A percentile compares a stretch with the other conserved stretches of the same genome.
phyloP scores from a whole-genome alignment of 1,284 basidiomycete species.

The Coriolopsis trogii region DNA sequence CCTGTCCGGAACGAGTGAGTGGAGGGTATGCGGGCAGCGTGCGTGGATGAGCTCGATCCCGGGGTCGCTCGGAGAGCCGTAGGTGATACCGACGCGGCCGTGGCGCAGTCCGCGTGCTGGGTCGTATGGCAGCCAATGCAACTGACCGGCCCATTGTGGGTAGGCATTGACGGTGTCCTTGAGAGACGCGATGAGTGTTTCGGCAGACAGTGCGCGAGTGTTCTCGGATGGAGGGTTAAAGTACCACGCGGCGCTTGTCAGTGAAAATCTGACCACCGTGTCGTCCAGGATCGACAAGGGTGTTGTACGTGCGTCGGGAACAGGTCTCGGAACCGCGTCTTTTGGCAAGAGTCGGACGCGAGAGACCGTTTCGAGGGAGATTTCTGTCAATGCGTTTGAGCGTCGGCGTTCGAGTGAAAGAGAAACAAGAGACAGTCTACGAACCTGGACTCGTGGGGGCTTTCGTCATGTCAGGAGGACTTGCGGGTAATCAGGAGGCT shows the following conservation, averaged over 20 bases:
- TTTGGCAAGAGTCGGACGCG: too few species aligned
- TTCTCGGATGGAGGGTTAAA: slow-evolving; percentile 21
- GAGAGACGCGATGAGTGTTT: slow-evolving; percentile 31
- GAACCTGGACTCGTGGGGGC: too few species aligned
- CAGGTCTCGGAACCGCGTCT: too few species aligned
- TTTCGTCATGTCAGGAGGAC: too few species aligned
- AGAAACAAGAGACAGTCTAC: too few species aligned
- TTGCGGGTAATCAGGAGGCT: too few species aligned
- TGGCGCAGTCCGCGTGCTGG: slow-evolving; percentile 29
- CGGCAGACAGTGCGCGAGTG: slow-evolving; percentile 9
- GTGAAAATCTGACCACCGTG: slow-evolving; percentile 31
- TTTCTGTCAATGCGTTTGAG: too few species aligned
- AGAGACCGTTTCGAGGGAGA: too few species aligned
- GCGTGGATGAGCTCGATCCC: slow-evolving; percentile 41
- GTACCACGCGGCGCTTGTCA: slow-evolving; percentile 37
- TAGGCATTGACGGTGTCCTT: slow-evolving; percentile 36
- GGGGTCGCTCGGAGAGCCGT: slow-evolving; percentile 39
- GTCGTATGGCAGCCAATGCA: slow-evolving; percentile 34
- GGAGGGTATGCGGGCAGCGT: slow-evolving; percentile 15
- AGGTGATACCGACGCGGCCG: slow-evolving; percentile 37
- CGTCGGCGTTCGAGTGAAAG: too few species aligned
- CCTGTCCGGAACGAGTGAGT: slow-evolving; percentile 29
- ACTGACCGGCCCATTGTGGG: slow-evolving; percentile 43
- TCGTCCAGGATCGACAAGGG: slow-evolving; percentile 39
- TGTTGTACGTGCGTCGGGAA: slow-evolving; percentile 4